Conservation (phyloP, 164 flowering plant genomes). For the Sextonia rubra region DNA sequence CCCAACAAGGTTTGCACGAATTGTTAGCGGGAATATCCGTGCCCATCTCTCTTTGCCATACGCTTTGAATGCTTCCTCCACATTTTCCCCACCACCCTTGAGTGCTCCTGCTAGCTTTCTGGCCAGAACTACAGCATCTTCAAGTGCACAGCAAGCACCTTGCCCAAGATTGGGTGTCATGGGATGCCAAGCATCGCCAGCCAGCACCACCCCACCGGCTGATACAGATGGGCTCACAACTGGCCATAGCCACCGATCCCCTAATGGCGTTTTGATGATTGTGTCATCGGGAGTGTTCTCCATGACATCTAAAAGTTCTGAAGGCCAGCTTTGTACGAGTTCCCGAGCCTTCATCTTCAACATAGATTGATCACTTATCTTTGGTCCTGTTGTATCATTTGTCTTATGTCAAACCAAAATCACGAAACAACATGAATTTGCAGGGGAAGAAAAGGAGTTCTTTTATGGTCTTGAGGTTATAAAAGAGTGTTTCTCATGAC, state of each 20-base stretch:
- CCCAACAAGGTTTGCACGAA: constrained; percentile 75
- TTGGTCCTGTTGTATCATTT: constrained; percentile 52
- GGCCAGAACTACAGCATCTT: constrained; percentile 76
- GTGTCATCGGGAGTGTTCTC: constrained; percentile 67
- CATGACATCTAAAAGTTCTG: constrained; percentile 48
- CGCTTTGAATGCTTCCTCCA: constrained; percentile 50
- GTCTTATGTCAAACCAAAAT: not conserved
- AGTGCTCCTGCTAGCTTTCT: constrained; percentile 52
- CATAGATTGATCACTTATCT: constrained; percentile 48
- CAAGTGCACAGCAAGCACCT: constrained; percentile 93
- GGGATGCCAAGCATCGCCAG: constrained; percentile 98
- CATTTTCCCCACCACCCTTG: constrained; percentile 20
- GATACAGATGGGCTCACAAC: constrained; percentile 57
- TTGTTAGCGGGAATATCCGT: constrained; percentile 63
- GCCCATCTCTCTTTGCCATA: constrained; percentile 76
- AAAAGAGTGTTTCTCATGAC: too few relatives aligned
- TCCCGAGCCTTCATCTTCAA: constrained; percentile 56
- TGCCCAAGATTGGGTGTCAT: constrained; percentile 99
- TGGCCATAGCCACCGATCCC: constrained; percentile 92
- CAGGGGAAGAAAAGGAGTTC: too few relatives aligned
- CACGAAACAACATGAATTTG: not conserved
- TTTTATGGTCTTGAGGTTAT: too few relatives aligned
- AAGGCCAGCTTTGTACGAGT: constrained; percentile 63
- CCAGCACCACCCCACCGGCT: constrained; percentile 60
- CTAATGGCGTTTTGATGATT: constrained; percentile 58